Conservation (phyloP, 2,329 filamentous ascomycete genomes). For the Diatrype stigma region DNA sequence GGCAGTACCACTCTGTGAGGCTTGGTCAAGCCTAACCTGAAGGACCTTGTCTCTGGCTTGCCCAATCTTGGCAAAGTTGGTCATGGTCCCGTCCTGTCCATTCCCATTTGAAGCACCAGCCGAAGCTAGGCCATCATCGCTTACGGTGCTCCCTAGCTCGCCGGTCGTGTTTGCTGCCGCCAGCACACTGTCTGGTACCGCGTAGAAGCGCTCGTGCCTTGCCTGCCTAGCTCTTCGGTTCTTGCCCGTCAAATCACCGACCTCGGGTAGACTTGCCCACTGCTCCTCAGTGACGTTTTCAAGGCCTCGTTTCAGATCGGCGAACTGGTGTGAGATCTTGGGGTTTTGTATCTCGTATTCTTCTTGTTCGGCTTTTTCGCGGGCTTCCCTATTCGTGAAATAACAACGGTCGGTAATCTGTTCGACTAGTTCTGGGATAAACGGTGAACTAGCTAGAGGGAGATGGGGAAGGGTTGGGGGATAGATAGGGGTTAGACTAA, state of each 20-base stretch:
- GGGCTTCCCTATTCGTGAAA: constrained; percentile 77
- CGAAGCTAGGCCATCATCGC: constrained; percentile 65
- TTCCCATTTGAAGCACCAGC: constrained; percentile 36
- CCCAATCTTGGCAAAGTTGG: constrained; percentile 96
- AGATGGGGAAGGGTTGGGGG: constrained; percentile 18
- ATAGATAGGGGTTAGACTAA: constrained; percentile 48
- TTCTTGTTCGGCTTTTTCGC: constrained; percentile 84
- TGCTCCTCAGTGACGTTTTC: constrained; percentile 89
- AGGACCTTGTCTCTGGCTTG: constrained; percentile 94
- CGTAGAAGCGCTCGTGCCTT: constrained; percentile 82
- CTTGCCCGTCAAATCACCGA: constrained; percentile 93
- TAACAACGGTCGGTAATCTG: constrained; percentile 71
- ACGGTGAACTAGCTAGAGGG: constrained; percentile 62
- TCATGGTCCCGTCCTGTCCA: constrained; percentile 81
- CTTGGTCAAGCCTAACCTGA: constrained; percentile 88
- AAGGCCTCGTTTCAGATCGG: constrained; percentile 87
- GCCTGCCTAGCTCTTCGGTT: constrained; percentile 83
- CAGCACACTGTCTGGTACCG: constrained; percentile 92
- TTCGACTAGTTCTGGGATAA: constrained; percentile 58
- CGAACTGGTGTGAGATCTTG: constrained; percentile 97
- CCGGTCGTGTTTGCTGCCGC: constrained; percentile 76
- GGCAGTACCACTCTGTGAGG: constrained; percentile 64
- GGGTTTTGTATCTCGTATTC: constrained; percentile 97
- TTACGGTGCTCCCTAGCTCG: constrained; percentile 84
- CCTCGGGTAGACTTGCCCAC: constrained; percentile 92